These are phyloP conservation scores for Ormosia semicastrata DNA, from an alignment of 306 rosid genomes.

Conservation along the genomic window DNA sequence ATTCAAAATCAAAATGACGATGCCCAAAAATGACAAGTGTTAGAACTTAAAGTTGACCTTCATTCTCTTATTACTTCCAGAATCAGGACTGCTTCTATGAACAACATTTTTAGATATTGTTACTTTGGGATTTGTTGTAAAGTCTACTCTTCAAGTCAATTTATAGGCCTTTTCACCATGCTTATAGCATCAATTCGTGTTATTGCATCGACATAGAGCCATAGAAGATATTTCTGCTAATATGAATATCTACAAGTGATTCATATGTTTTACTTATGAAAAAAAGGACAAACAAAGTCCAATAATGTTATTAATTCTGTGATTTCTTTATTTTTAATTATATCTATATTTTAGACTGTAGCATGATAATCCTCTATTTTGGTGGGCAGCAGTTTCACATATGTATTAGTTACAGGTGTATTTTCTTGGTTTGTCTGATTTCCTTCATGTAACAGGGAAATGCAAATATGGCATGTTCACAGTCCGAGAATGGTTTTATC, in stretches of 20 bases:
- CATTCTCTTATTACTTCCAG: not conserved
- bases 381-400: not conserved
- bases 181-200: not conserved
- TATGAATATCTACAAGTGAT: not conserved
- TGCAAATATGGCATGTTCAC: conserved; percentile 45
- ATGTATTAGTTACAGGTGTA: not conserved
- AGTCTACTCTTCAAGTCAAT: not conserved
- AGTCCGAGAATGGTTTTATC: conserved; percentile 61
- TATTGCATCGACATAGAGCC: not conserved
- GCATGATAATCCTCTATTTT: conserved; percentile 5
- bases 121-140: not conserved
- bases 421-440: conserved; percentile 20
- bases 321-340: not conserved
- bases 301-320: not conserved
- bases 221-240: not conserved
- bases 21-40: not conserved
- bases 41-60: not conserved
- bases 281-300: not conserved
- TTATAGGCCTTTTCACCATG: not conserved
- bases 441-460: conserved; percentile 57
- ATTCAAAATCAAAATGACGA: not conserved
- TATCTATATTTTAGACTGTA: not conserved
- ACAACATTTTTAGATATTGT: not conserved
- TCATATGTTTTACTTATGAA: not conserved
- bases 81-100: not conserved